Base-by-base conservation (phyloP, 768 basidiomycete genomes). In the Russula virescens region DNA sequence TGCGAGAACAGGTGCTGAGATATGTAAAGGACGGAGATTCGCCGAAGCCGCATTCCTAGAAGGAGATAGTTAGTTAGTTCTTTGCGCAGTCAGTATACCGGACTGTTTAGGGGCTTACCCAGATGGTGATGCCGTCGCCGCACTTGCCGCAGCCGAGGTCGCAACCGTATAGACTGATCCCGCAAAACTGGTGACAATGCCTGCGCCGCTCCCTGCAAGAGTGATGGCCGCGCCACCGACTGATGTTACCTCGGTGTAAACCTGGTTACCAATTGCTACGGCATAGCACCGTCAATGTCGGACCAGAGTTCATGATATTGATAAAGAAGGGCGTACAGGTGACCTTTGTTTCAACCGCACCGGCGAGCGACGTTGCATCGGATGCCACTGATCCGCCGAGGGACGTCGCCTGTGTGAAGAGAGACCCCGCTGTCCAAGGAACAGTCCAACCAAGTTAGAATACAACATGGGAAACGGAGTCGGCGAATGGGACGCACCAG, bases 131-230 rank as follows among this genome's bases (percentile, higher is more conserved):
- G 38, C 34, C 0, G 49, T 47, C 34, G 13, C 54, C 5, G 47
- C 48, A 14, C 34, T 66, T 9, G 31, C 45, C 11, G 55, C 65
- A 4, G 52, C 53, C 14, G 25, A 21, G 0, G 66, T 67, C 14
- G 65, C 67, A 3, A 60, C 65, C 7, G 67, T 68, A 43, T 66
- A 66, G 23, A 63, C 61, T 1, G 60, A 63, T 13, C 66, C 66
- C 21, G 55, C 66, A 16, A 68, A 68, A 28, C 49, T 66, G 16
- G 66, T 68, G 31, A 57, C 50, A 16, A 38, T 31, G 34, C 66
- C 66, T 21, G 25, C 47, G 16, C 66, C 66, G 34, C 66, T 68
- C 21, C 2, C 18, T 2, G 65, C 66, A 21, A 68, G 66, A 2
- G 66, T 68, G 50, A 68, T 63, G 6, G 26, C 66, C 11, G 21